phyloP scores from a whole-genome alignment of 305 asterid species.

The Lippia alba region DNA sequence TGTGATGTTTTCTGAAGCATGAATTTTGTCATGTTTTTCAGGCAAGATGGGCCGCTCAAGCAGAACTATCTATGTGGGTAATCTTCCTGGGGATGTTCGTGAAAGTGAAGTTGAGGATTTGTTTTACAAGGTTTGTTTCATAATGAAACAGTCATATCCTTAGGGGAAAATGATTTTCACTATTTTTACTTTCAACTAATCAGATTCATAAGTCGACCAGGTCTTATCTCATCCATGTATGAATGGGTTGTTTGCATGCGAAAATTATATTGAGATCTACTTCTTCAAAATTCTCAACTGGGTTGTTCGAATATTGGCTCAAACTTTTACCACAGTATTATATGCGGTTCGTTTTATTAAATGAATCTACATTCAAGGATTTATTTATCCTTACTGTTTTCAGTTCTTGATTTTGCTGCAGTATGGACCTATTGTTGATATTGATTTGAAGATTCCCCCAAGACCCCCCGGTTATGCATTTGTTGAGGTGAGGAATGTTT shows the following conservation, averaged over 20 bases:
- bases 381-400: slow-evolving; percentile 15
- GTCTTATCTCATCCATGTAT: too few species aligned
- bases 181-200: background rate
- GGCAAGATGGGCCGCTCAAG: slow-evolving; percentile 72
- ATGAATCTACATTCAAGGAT: background rate
- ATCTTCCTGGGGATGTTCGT: slow-evolving; percentile 84
- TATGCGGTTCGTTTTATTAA: background rate
- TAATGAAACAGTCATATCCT: background rate
- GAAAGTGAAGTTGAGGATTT: slow-evolving; percentile 86
- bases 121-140: slow-evolving; percentile 72
- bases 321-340: background rate
- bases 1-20: background rate
- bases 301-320: background rate
- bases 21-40: slow-evolving; percentile 25
- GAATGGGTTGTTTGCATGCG: background rate
- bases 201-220: background rate
- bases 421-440: slow-evolving; percentile 77
- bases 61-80: slow-evolving; percentile 80
- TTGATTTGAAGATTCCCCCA: slow-evolving; percentile 87
- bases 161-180: background rate
- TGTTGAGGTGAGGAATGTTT: slow-evolving; percentile 68
- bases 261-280: background rate
- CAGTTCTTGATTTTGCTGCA: slow-evolving; percentile 38
- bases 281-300: background rate
- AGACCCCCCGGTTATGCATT: slow-evolving; percentile 93